These are phyloP conservation scores for Colletotrichum spaethianum DNA, from an alignment of 2,329 filamentous ascomycete species.

Conservation along the genomic window DNA sequence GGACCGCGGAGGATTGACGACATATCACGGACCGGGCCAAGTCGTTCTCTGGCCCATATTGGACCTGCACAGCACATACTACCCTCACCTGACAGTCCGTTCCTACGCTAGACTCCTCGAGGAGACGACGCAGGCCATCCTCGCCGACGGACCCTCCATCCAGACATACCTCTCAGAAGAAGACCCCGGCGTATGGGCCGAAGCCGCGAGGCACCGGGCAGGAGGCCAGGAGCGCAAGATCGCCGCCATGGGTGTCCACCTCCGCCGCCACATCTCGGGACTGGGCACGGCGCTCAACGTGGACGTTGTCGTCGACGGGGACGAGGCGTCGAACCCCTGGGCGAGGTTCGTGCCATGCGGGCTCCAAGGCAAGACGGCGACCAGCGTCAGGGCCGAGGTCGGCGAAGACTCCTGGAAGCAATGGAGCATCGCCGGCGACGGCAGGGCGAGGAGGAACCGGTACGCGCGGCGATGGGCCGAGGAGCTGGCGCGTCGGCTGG, in stretches of 20 bases:
- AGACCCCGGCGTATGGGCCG: constrained; percentile 89
- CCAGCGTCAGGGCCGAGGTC: constrained; percentile 76
- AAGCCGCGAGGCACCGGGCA: constrained; percentile 44
- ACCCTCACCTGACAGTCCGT: constrained; percentile 76
- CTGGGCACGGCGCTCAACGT: constrained; percentile 89
- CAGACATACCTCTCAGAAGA: constrained; percentile 72
- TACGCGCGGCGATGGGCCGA: constrained; percentile 36
- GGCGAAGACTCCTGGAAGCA: constrained; percentile 39
- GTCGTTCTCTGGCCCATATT: constrained; percentile 92
- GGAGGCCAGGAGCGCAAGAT: constrained; percentile 76
- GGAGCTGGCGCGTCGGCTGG: constrained; percentile 34
- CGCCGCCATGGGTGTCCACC: constrained; percentile 91
- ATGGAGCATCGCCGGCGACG: constrained; percentile 9
- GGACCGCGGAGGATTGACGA: constrained; percentile 89
- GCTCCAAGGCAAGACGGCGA: constrained; percentile 82
- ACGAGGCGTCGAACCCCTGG: constrained; percentile 65
- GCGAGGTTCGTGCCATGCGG: constrained; percentile 91
- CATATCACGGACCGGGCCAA: constrained; percentile 96
- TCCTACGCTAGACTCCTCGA: constrained; percentile 87
- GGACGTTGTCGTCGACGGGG: constrained; percentile 66
- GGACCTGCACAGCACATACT: constrained; percentile 75
- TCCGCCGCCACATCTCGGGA: constrained; percentile 85
- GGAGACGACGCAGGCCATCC: constrained; percentile 77
- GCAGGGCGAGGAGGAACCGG: constrained; percentile 12
- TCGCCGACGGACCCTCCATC: constrained; percentile 71